Evolutionary conservation across 441 rosid genomes (phyloP).

Genomic region (Croton setiger): DNA sequence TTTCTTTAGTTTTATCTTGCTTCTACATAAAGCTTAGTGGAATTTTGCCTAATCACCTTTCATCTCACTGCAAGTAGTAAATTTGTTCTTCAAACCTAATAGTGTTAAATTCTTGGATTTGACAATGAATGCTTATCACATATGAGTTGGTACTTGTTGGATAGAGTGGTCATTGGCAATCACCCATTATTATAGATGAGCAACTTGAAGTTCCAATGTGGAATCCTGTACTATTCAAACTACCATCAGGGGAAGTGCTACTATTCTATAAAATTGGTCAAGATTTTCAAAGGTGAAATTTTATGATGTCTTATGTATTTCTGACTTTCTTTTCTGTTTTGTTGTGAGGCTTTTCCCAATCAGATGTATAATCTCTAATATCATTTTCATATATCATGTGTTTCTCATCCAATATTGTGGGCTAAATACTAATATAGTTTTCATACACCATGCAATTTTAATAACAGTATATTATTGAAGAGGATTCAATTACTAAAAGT

Average conservation of each 20-base stretch:
- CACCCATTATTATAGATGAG: slow-evolving; percentile 61
- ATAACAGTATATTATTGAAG: neutral
- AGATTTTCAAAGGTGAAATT: slow-evolving; percentile 72
- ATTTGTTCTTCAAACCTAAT: neutral
- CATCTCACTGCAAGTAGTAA: neutral
- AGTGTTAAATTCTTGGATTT: slow-evolving; percentile 10
- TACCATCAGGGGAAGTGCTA: slow-evolving; percentile 72
- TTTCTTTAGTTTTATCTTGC: neutral
- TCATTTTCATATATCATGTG: neutral
- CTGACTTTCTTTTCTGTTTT: neutral
- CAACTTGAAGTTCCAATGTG: slow-evolving; percentile 79
- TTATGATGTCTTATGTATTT: slow-evolving; percentile 6
- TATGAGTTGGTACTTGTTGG: slow-evolving; percentile 21
- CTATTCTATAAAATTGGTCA: slow-evolving; percentile 85
- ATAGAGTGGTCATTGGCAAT: slow-evolving; percentile 64
- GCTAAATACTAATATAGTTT: neutral
- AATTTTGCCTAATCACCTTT: neutral
- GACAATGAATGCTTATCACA: slow-evolving; percentile 2
- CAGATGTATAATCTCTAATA: neutral
- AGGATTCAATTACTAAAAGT: neutral
- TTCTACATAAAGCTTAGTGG: neutral
- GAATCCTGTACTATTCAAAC: slow-evolving; percentile 85
- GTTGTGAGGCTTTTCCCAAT: slow-evolving; percentile 4
- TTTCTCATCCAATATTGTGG: neutral
- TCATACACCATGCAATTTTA: neutral